These are phyloP conservation scores for Prunus dulcis DNA, from an alignment of 306 rosid species.

Conservation along the genomic window DNA sequence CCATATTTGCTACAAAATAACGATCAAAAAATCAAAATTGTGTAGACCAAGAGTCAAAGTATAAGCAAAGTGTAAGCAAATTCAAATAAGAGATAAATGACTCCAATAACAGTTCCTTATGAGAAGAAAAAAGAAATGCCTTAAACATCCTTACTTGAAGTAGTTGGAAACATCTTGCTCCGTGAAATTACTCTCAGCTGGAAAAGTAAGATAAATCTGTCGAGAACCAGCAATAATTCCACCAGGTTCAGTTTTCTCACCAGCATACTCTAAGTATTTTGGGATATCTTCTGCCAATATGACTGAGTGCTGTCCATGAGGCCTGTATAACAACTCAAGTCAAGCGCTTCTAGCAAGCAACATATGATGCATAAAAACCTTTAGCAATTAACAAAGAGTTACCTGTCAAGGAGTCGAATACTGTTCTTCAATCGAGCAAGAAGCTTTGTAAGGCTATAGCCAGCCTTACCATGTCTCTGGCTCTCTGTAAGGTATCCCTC, in stretches of 20 bases:
- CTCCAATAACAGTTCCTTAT: neutral
- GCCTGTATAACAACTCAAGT: slow-evolving; percentile 28
- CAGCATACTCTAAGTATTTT: slow-evolving; percentile 25
- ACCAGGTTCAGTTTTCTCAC: slow-evolving; percentile 36
- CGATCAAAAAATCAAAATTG: neutral
- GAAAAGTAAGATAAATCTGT: slow-evolving; percentile 51
- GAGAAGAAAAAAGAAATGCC: too few species aligned
- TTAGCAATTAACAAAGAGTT: neutral
- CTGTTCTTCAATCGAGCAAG: slow-evolving; percentile 43
- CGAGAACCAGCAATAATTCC: slow-evolving; percentile 36
- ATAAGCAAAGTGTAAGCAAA: neutral
- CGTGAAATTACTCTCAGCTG: slow-evolving; percentile 44
- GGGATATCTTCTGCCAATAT: slow-evolving; percentile 42
- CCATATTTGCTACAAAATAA: slow-evolving; percentile 42
- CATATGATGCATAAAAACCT: neutral
- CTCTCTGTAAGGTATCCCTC: slow-evolving; percentile 50
- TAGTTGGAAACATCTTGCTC: slow-evolving; percentile 47
- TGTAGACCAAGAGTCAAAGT: neutral
- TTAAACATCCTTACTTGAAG: slow-evolving; percentile 32
- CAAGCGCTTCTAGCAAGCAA: neutral
- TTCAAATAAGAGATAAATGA: neutral
- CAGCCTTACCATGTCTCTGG: slow-evolving; percentile 49
- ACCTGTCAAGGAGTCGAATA: slow-evolving; percentile 49
- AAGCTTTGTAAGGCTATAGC: slow-evolving; percentile 44
- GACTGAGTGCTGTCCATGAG: slow-evolving; percentile 49